Conservation (phyloP, 2,329 filamentous ascomycete genomes). For the Aurifilum marmelostoma region DNA sequence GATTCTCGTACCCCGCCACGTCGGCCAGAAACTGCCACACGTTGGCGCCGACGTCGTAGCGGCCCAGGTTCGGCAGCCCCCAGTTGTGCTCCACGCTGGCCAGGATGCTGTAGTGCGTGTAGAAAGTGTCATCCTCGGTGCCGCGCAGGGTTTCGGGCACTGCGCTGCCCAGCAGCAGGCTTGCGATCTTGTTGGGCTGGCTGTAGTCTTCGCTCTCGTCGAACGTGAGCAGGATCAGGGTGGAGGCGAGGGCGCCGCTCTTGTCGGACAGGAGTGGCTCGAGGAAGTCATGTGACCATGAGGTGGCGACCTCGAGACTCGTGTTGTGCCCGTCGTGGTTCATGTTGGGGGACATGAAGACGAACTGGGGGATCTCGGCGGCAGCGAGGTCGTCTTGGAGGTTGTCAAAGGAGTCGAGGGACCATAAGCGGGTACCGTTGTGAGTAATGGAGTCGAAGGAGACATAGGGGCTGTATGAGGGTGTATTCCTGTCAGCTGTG, state of each 20-base stretch:
- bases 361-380: slow-evolving; percentile 65
- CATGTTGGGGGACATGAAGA: slow-evolving; percentile 67
- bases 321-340: slow-evolving; percentile 67
- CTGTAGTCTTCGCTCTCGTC: slow-evolving; percentile 60
- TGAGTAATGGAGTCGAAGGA: slow-evolving; percentile 47
- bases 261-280: slow-evolving; percentile 53
- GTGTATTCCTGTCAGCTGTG: not conserved
- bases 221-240: slow-evolving; percentile 60
- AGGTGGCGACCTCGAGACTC: slow-evolving; percentile 52
- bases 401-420: slow-evolving; percentile 64
- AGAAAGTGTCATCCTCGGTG: slow-evolving; percentile 54
- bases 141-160: slow-evolving; percentile 51
- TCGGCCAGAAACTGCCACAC: slow-evolving; percentile 36
- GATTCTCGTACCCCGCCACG: slow-evolving; percentile 32
- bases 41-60: slow-evolving; percentile 46
- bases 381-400: slow-evolving; percentile 62
- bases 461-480: slow-evolving; percentile 43
- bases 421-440: slow-evolving; percentile 52
- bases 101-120: slow-evolving; percentile 50
- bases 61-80: slow-evolving; percentile 46
- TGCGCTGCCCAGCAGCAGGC: slow-evolving; percentile 58
- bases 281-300: slow-evolving; percentile 57
- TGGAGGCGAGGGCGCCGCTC: slow-evolving; percentile 52
- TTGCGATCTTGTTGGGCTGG: slow-evolving; percentile 56
- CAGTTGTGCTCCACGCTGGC: slow-evolving; percentile 48